A percentile compares a stretch with the other conserved stretches of the same genome.
These are phyloP conservation scores for Leccinum ochraceum DNA, from an alignment of 768 basidiomycete genomes.

Conservation along the genomic window DNA sequence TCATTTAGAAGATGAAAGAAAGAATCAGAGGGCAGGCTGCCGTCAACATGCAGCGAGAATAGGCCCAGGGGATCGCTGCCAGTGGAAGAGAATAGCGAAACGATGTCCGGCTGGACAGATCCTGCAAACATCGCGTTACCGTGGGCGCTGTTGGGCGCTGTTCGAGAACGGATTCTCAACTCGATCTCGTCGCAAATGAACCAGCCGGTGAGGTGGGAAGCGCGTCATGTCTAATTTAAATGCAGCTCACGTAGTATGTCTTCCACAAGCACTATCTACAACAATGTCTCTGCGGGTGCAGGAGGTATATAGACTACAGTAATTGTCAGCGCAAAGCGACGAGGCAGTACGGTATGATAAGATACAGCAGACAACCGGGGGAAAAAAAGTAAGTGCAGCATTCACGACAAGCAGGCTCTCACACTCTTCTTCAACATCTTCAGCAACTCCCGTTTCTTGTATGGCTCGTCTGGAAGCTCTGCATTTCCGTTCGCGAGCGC, in stretches of 20 bases:
- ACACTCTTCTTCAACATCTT: constrained; percentile 50
- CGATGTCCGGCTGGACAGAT: constrained; percentile 56
- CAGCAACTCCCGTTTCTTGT: constrained; percentile 54
- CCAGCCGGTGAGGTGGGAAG: constrained; percentile 1
- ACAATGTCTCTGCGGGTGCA: constrained; percentile 2
- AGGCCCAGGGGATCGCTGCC: constrained; percentile 59
- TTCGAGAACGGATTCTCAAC: constrained; percentile 17
- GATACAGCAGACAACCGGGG: constrained; percentile 13
- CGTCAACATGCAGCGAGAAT: constrained; percentile 52
- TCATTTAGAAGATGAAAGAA: constrained; percentile 67
- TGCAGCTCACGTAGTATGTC: not conserved
- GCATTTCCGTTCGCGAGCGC: constrained; percentile 57
- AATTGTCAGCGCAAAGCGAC: not conserved
- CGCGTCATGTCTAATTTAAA: constrained; percentile 4
- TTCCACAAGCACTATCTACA: not conserved
- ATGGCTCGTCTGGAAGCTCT: constrained; percentile 53
- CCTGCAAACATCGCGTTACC: constrained; percentile 48
- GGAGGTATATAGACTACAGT: constrained; percentile 8
- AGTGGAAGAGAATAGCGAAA: constrained; percentile 80
- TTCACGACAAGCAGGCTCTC: constrained; percentile 27
- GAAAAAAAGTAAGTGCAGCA: not conserved
- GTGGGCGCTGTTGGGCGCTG: constrained; percentile 1
- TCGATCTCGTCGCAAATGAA: constrained; percentile 20
- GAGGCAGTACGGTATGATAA: constrained; percentile 11
- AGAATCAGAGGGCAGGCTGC: constrained; percentile 57